These are phyloP conservation scores for Macrolepiota fuliginosa DNA, from an alignment of 768 basidiomycete genomes.

Conservation along the genomic window DNA sequence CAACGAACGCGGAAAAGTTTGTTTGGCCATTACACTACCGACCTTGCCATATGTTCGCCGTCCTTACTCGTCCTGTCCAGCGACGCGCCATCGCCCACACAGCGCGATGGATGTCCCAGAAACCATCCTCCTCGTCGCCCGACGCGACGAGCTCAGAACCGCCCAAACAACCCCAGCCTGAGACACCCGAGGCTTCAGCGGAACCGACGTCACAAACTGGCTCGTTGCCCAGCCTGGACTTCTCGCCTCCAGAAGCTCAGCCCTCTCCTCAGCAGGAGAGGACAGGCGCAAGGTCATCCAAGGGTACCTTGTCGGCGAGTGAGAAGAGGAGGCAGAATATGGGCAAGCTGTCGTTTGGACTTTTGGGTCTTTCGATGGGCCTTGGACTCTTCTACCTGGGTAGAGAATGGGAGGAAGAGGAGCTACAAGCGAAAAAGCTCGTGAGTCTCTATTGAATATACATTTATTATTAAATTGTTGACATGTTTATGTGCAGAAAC, in stretches of 20 bases:
- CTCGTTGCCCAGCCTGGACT: conserved; percentile 57
- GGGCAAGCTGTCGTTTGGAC: conserved; percentile 50
- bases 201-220: conserved; percentile 14
- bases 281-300: conserved; percentile 78
- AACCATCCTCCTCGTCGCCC: conserved; percentile 18
- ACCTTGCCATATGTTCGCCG: conserved; percentile 25
- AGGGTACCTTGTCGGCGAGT: conserved; percentile 73
- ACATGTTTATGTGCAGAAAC: conserved; percentile 35
- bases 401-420: conserved; percentile 73
- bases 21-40: conserved; percentile 2
- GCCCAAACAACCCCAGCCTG: conserved; percentile 16
- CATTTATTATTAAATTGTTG: not conserved
- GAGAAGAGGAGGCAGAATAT: conserved; percentile 66
- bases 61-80: conserved; percentile 32
- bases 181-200: conserved; percentile 19
- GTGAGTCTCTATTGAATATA: conserved; percentile 34
- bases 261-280: conserved; percentile 37
- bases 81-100: conserved; percentile 30
- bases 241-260: conserved; percentile 52
- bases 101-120: conserved; percentile 34
- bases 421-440: conserved; percentile 61
- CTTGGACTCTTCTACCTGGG: conserved; percentile 66
- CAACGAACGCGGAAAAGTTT: conserved; percentile 5
- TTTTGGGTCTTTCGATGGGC: conserved; percentile 55
- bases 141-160: conserved; percentile 13